Base-by-base conservation (phyloP, 164 flowering plant genomes). In the Taxillus chinensis region DNA sequence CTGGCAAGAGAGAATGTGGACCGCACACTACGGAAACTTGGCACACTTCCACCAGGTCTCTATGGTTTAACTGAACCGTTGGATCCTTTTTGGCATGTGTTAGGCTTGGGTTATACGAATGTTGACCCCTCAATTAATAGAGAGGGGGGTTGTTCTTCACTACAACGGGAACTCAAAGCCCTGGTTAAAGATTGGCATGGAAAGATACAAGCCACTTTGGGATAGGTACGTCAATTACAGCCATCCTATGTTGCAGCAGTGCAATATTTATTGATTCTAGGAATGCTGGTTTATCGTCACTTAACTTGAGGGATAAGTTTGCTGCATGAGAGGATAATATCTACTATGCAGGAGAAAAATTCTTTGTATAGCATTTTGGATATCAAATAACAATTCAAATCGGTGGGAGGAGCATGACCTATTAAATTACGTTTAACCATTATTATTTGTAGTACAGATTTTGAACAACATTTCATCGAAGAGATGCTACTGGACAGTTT, bases 111-210 rank as follows among this genome's bases (percentile, higher is more conserved):
- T 27, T 89, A 89, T 65, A 80, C 86, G 13, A 84, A 69, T 64
- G 84, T 87, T 15, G 92, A 87, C 63, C 68, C 68, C 79, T 17
- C 75, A 72, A 59, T 41, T 80, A 72, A 83, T 87, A 51, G 81
- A 81, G 60, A 81, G 79, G 38, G 93, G 90, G 7, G 91, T 91
- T 12, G 96, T 89, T 12, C 68, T 89, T 43, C 96, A 89, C 72
- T 89, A 66, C 64, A 89, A 89, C 70, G 96, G 96, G 39, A 89
- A 89, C 72, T 78, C 78, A 53, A 89, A 89, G 64, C 96, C 96
- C 17, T 89, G 96, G 96, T 64, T 87, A 74, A 87, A 87, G 76
- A 83, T 89, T 63, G 96, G 91, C 9, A 81, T 85, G 62, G 91
- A 82, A 15, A 87, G 84, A 74, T 87, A 85, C 74, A 89, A 81